These are phyloP conservation scores for Trichosporon inkin DNA, from an alignment of 1,284 basidiomycete species.

Conservation along the genomic window DNA sequence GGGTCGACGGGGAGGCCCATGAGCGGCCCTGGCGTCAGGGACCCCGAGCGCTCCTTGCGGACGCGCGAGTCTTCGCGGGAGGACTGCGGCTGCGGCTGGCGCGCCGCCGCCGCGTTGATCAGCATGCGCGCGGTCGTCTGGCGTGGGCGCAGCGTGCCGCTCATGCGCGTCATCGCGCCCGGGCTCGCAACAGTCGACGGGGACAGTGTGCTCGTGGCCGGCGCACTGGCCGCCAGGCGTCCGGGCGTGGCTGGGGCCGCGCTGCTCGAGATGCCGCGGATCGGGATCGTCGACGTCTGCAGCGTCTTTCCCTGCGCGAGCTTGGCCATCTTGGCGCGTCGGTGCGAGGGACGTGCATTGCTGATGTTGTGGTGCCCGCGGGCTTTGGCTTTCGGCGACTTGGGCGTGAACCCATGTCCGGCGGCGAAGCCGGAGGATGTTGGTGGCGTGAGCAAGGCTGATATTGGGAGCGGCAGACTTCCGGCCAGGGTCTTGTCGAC, in stretches of 20 bases:
- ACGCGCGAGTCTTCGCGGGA: conserved; percentile 11
- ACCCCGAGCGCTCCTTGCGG: conserved; percentile 37
- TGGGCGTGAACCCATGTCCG: conserved; percentile 12
- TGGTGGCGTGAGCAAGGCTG: conserved; percentile 32
- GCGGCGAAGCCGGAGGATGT: conserved; percentile 20
- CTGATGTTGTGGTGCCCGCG: conserved; percentile 23
- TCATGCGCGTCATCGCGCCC: conserved; percentile 34
- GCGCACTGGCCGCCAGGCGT: conserved; percentile 30
- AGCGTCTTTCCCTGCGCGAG: conserved; percentile 20
- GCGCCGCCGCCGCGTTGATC: conserved; percentile 30
- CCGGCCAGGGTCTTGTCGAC: conserved; percentile 20
- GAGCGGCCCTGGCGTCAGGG: conserved; percentile 31
- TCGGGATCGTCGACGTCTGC: conserved; percentile 40
- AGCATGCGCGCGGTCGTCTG: conserved; percentile 39
- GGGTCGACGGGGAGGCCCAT: conserved; percentile 18
- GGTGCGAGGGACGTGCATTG: conserved; percentile 26
- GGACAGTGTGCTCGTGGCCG: conserved; percentile 20
- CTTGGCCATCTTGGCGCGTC: conserved; percentile 27
- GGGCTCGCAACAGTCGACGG: conserved; percentile 15
- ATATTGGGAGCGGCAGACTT: conserved; percentile 36
- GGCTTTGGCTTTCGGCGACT: conserved; percentile 18
- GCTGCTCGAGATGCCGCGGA: conserved; percentile 27
- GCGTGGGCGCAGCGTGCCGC: conserved; percentile 32
- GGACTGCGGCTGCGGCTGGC: background rate
- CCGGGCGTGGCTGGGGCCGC: conserved; percentile 7